These are phyloP conservation scores for Pichia rugopelliculosa DNA, from an alignment of 805 yeast genomes.

Conservation along the genomic window DNA sequence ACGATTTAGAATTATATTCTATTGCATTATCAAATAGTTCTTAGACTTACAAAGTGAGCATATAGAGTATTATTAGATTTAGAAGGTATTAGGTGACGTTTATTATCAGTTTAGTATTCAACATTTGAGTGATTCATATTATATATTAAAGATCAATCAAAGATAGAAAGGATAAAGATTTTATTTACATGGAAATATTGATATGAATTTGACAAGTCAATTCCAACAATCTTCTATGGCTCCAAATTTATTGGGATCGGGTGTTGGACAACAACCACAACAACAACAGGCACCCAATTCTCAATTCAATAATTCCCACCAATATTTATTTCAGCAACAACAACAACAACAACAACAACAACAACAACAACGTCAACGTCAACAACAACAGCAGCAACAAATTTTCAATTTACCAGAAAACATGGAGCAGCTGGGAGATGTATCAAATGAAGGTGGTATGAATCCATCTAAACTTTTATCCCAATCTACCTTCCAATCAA, in stretches of 20 bases:
- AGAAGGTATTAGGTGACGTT: no score
- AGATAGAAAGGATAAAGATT: neutral
- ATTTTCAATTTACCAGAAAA: slow-evolving; percentile 6
- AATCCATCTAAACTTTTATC: slow-evolving; percentile 32
- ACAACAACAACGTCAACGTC: slow-evolving; percentile 8
- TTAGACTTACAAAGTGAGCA: neutral
- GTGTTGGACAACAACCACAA: slow-evolving; percentile 5
- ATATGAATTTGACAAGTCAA: slow-evolving; percentile 14
- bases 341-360: slow-evolving; percentile 11
- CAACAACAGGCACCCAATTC: slow-evolving; percentile 4
- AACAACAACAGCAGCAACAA: slow-evolving; percentile 17
- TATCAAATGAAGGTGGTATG: slow-evolving; percentile 18
- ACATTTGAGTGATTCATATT: no score
- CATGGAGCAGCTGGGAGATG: slow-evolving; percentile 3
- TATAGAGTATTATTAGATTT: neutral
- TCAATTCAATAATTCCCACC: slow-evolving; percentile 4
- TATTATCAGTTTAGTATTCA: neutral
- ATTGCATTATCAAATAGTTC: neutral
- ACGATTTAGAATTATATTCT: neutral
- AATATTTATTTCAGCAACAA: slow-evolving; percentile 9
- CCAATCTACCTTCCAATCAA: slow-evolving; percentile 30
- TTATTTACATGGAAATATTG: neutral
- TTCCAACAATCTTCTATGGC: slow-evolving; percentile 11
- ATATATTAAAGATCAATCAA: no score
- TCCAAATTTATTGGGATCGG: slow-evolving; percentile 1